Conservation (phyloP, 345 rosid genomes). For the Bruguiera parviflora region DNA sequence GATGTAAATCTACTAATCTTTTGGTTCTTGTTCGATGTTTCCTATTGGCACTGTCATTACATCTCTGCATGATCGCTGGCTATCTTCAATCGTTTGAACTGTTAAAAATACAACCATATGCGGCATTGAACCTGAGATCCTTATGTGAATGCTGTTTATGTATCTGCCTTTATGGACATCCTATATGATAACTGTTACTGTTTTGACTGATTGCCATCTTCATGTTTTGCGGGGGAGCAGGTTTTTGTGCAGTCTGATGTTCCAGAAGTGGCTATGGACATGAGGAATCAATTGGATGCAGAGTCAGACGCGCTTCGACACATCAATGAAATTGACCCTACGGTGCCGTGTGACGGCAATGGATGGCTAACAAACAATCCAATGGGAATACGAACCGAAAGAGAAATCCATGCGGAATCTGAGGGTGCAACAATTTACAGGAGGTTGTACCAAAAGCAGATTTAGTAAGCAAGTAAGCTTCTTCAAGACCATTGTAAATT, state of each 20-base stretch:
- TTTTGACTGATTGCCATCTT: neutral
- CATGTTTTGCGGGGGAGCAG: constrained; percentile 28
- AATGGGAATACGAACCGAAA: constrained; percentile 81
- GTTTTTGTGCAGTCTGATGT: constrained; percentile 91
- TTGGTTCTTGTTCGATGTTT: too few relatives aligned
- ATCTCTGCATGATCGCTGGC: too few relatives aligned
- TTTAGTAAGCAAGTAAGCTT: neutral
- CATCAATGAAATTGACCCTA: constrained; percentile 35
- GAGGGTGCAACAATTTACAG: constrained; percentile 78
- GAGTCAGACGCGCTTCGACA: constrained; percentile 42
- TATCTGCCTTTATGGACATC: neutral
- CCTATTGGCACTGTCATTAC: too few relatives aligned
- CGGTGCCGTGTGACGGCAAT: constrained; percentile 36
- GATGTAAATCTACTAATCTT: too few relatives aligned
- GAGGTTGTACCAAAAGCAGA: constrained; percentile 62
- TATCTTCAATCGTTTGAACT: too few relatives aligned
- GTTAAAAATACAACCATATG: too few relatives aligned
- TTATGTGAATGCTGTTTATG: neutral
- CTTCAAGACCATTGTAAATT: neutral
- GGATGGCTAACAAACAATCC: constrained; percentile 81
- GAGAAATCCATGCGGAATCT: constrained; percentile 80
- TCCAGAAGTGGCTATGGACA: constrained; percentile 73
- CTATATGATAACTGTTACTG: neutral
- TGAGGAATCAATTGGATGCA: constrained; percentile 72
- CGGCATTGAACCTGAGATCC: neutral